Conservation (phyloP, 306 rosid genomes). For the Cicer cuneatum region DNA sequence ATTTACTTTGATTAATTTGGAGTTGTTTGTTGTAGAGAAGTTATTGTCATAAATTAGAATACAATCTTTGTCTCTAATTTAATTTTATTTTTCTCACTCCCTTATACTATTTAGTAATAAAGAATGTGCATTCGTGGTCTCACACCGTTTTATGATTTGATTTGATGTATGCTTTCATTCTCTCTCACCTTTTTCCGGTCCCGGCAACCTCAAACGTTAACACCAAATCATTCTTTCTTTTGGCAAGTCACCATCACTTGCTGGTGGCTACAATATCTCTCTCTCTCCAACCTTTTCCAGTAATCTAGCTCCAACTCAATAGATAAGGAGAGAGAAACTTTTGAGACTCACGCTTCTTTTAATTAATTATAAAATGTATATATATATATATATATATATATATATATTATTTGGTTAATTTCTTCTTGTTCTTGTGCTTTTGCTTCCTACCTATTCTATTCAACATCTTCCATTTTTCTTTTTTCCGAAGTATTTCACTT, state of each 20-base stretch:
- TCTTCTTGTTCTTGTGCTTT: constrained; percentile 43
- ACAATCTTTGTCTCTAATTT: constrained; percentile 3
- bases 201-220: constrained; percentile 39
- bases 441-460: constrained; percentile 63
- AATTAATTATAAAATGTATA: not conserved
- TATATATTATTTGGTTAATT: not conserved
- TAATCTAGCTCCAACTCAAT: constrained; percentile 77
- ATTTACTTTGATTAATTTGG: too few relatives aligned
- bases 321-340: constrained; percentile 64
- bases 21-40: too few relatives aligned
- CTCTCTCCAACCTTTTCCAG: constrained; percentile 68
- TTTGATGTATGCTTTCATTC: constrained; percentile 2
- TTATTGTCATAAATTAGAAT: not conserved
- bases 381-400: not conserved
- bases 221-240: constrained; percentile 45
- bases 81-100: not conserved
- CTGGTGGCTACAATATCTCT: constrained; percentile 62
- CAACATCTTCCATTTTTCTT: constrained; percentile 47
- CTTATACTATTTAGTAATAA: not conserved
- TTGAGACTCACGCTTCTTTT: constrained; percentile 9
- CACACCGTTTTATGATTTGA: constrained; percentile 46
- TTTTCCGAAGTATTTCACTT: constrained; percentile 29
- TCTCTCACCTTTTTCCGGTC: constrained; percentile 33
- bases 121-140: constrained; percentile 43
- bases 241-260: constrained; percentile 67